phyloP scores from a whole-genome alignment of 495 filamentous ascomycete species.

The Cercophora samala region DNA sequence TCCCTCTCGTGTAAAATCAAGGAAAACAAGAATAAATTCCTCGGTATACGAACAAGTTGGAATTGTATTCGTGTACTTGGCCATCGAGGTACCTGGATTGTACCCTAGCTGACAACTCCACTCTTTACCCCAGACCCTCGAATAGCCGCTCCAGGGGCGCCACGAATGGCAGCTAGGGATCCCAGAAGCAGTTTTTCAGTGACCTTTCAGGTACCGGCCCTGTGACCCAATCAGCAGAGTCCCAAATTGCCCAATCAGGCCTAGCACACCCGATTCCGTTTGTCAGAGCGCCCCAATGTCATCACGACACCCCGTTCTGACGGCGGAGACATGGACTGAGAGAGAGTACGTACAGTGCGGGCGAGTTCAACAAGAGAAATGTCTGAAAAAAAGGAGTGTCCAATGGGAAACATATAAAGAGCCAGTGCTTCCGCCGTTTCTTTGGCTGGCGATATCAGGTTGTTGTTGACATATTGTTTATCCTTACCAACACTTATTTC shows the following conservation, averaged over 20 bases:
- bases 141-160: constrained; percentile 33
- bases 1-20: neutral
- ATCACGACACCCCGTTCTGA: constrained; percentile 29
- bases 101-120: neutral
- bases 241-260: constrained; percentile 26
- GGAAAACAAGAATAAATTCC: neutral
- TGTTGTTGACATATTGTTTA: neutral
- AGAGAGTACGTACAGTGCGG: constrained; percentile 5
- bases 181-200: constrained; percentile 17
- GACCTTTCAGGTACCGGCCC: constrained; percentile 32
- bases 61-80: neutral
- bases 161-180: constrained; percentile 16
- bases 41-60: neutral
- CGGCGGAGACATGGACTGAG: constrained; percentile 22
- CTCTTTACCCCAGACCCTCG: constrained; percentile 28
- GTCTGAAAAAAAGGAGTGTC: neutral
- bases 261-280: constrained; percentile 27
- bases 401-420: neutral
- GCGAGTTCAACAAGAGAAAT: constrained; percentile 7
- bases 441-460: neutral
- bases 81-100: neutral
- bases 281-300: constrained; percentile 29
- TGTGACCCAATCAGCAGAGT: constrained; percentile 37
- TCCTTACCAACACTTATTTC: neutral
- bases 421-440: neutral